Evolutionary conservation across 371 early-diverging fungal genomes (phyloP), one percentile per base, ranked within the genome.

Genomic region (Syncephalastrum contaminatum): DNA sequence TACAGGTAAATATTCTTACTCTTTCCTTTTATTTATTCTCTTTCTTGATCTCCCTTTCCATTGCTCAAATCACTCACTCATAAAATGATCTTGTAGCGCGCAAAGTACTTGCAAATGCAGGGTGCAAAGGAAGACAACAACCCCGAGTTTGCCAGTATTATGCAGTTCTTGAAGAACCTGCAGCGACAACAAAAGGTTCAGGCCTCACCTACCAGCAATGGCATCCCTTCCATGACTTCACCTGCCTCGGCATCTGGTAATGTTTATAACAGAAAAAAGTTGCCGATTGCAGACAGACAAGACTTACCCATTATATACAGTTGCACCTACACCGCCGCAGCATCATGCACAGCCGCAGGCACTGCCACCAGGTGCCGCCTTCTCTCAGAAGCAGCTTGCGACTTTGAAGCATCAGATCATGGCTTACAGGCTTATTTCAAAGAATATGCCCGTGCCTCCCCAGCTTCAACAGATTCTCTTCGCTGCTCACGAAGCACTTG

Each of bases 391-490:
- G 18, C 51, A 59, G 27, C 18, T 22, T 27, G 24, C 25, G 12
- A 30, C 36, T 2, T 10, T 30, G 36, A 30, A 30, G 10, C 36
- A 30, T 30, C 36, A 30, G 36, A 30, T 30, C 36, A 30, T 30
- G 36, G 36, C 90, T 25, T 92, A 77, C 72, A 86, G 88, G 48
- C 70, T 85, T 16, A 78, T 91, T 45, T 77, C 88, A 91, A 93
- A 81, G 59, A 88, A 88, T 66, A 67, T 86, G 70, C 84, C 88
- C 4, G 65, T 95, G 13, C 92, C 94, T 27, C 69, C 78, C 8
- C 69, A 79, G 24, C 67, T 91, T 30, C 84, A 86, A 56, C 70
- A 81, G 36, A 30, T 30, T 12, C 36, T 30, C 10, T 30, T 30
- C 12, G 36, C 36, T 30, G 36, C 36, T 8, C 36, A 30, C 10